Base-by-base conservation (phyloP, 2,329 filamentous ascomycete genomes). In the Knoxdaviesia proteae region DNA sequence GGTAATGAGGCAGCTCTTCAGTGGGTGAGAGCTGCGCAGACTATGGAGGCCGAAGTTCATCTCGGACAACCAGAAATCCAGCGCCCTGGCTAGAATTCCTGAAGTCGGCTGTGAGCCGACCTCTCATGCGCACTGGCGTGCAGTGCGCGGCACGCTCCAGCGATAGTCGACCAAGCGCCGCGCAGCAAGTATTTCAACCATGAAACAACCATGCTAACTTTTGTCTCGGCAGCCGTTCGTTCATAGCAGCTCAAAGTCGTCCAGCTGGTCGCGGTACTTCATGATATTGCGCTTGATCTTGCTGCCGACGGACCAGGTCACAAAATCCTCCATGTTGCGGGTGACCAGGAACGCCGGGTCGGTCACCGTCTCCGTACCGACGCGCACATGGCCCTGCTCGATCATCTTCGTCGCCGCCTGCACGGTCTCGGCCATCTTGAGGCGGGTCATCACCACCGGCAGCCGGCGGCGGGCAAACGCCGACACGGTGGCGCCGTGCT, bases 241-340 rank as follows among this genome's bases (percentile, higher is more conserved):
- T 74, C 59, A 90, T 53, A 93, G 63, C 56, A 94, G 63, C 63
- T 96, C 88, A 55, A 93, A 96, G 61, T 96, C 88, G 61, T 96
- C 88, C 61, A 94, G 61, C 66, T 93, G 84, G 60, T 94, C 86
- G 52, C 84, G 76, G 58, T 94, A 96, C 61, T 83, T 84, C 74
- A 94, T 78, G 49, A 94, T 93, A 56, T 86, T 90, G 56, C 81
- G 74, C 79, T 93, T 94, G 59, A 96, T 87, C 80, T 94, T 94
- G 61, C 84, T 92, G 46, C 84, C 84, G 53, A 92, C 83, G 7
- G 88, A 80, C 88, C 88, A 96, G 0, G 88, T 94, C 11, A 96
- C 81, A 57, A 92, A 94, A 61, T 96, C 88, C 62, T 96, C 88
- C 71, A 93, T 84, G 47, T 76, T 82, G 49, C 87, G 69, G 35